phyloP scores from a whole-genome alignment of 257 asterid species.

The Lycium barbarum region DNA sequence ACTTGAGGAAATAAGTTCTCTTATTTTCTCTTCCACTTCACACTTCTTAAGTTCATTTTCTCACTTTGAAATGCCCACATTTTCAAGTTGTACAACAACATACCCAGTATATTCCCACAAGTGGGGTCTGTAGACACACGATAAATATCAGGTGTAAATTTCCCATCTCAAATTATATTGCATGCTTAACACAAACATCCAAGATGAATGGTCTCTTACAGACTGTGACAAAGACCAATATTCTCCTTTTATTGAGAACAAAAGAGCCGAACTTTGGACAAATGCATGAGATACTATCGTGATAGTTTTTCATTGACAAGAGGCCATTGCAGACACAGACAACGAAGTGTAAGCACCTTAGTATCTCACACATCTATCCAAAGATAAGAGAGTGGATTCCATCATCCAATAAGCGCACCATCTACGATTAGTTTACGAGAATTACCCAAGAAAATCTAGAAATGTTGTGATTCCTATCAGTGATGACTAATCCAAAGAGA shows the following conservation, averaged over 20 bases:
- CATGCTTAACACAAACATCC: constrained; percentile 20
- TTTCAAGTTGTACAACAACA: neutral
- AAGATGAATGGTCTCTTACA: constrained; percentile 9
- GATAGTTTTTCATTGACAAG: neutral
- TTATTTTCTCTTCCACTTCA: too few relatives aligned
- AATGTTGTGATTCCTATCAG: neutral
- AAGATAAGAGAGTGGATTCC: neutral
- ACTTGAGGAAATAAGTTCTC: too few relatives aligned
- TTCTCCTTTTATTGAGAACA: neutral
- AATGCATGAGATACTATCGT: constrained; percentile 7
- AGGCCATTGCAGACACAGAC: neutral
- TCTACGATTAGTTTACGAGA: neutral
- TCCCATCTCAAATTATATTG: neutral
- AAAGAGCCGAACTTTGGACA: constrained; percentile 3
- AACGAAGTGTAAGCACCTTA: neutral
- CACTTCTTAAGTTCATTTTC: neutral
- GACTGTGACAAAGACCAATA: constrained; percentile 15
- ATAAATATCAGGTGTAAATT: neutral
- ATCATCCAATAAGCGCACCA: neutral
- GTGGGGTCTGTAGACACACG: neutral
- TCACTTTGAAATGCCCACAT: neutral
- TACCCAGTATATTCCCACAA: too few relatives aligned
- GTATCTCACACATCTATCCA: neutral
- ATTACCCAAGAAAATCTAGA: constrained; percentile 2
- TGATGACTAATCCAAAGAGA: constrained; percentile 18